Evolutionary conservation across 2,329 filamentous ascomycete genomes (phyloP).

Genomic region (Aspergillus pseudonomiae): DNA sequence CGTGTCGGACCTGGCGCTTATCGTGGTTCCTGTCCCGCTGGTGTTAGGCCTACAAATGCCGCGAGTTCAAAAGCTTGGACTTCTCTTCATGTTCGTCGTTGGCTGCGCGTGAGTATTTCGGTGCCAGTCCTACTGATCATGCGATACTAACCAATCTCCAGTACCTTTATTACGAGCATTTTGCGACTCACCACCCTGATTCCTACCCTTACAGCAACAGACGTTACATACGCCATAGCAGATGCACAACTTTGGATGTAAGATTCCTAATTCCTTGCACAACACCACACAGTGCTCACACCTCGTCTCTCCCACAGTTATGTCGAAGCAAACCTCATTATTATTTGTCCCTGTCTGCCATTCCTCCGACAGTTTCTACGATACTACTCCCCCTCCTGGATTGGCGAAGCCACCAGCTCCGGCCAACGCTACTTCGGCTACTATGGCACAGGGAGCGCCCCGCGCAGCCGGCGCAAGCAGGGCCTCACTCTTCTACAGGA

Average conservation of each 20-base stretch:
- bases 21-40: constrained; percentile 24
- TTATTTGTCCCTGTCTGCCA: constrained; percentile 29
- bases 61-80: constrained; percentile 22
- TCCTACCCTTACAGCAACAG: not conserved
- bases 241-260: too few relatives aligned
- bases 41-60: constrained; percentile 25
- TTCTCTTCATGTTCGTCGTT: constrained; percentile 25
- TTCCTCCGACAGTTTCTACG: constrained; percentile 29
- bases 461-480: too few relatives aligned
- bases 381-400: constrained; percentile 18
- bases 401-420: constrained; percentile 15
- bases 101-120: constrained; percentile 28
- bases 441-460: too few relatives aligned
- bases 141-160: too few relatives aligned
- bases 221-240: not conserved
- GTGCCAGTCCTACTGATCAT: not conserved
- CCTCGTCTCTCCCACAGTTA: constrained; percentile 14
- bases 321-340: constrained; percentile 30
- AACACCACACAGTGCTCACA: too few relatives aligned
- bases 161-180: too few relatives aligned
- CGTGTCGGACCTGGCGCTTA: constrained; percentile 23
- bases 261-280: too few relatives aligned
- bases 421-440: not conserved
- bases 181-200: not conserved
- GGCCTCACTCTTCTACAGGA: too few relatives aligned